phyloP scores from a whole-genome alignment of 2,329 filamentous ascomycete species.

The Chaetothyriales sp. region DNA sequence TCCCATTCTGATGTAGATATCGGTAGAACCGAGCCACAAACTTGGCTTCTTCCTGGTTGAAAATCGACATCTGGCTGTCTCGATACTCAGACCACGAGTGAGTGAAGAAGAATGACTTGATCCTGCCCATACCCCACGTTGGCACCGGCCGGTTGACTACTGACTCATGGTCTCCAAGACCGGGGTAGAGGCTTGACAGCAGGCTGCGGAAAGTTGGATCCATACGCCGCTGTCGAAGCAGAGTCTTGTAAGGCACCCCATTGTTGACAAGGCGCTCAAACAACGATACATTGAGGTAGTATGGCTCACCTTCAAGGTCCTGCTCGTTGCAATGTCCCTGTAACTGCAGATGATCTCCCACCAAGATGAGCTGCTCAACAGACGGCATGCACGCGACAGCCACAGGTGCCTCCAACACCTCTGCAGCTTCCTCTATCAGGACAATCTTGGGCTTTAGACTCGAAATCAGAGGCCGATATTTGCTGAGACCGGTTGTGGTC shows the following conservation, averaged over 20 bases:
- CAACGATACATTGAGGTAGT: constrained; percentile 55
- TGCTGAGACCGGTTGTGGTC: constrained; percentile 69
- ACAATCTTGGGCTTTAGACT: constrained; percentile 52
- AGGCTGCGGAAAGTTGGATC: constrained; percentile 50
- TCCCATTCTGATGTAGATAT: constrained; percentile 56
- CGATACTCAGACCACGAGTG: constrained; percentile 51
- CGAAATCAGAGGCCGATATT: constrained; percentile 57
- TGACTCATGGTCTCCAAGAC: constrained; percentile 42
- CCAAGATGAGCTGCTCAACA: constrained; percentile 49
- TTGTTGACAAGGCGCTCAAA: constrained; percentile 65
- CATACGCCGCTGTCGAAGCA: constrained; percentile 59
- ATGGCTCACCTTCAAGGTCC: constrained; percentile 45
- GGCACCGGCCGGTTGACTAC: constrained; percentile 39
- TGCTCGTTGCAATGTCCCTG: constrained; percentile 49
- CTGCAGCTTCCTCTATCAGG: constrained; percentile 66
- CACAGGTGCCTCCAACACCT: constrained; percentile 48
- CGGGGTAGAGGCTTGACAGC: constrained; percentile 45
- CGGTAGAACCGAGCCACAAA: constrained; percentile 61
- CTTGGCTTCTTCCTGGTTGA: constrained; percentile 55
- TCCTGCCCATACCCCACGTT: constrained; percentile 38
- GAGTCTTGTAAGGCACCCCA: constrained; percentile 45
- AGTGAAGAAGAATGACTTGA: constrained; percentile 46
- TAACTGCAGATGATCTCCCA: constrained; percentile 71
- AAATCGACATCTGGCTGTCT: constrained; percentile 49
- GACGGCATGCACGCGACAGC: constrained; percentile 45